Conservation (phyloP, 768 basidiomycete genomes). For the Lactarius pseudohatsudake region DNA sequence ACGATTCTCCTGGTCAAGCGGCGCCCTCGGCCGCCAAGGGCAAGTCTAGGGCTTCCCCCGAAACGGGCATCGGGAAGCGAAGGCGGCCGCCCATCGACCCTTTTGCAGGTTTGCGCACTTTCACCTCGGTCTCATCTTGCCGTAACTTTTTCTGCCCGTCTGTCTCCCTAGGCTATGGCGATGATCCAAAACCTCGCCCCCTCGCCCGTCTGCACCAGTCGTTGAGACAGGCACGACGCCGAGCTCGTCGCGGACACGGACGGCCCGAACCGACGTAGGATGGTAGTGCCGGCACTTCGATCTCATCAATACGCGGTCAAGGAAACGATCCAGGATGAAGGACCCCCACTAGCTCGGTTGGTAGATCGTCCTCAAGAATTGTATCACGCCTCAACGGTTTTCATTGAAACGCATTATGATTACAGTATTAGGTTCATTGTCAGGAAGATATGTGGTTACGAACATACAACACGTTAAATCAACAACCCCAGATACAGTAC, state of each 20-base stretch:
- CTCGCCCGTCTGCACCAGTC: background rate
- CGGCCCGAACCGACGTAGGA: background rate
- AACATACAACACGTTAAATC: slow-evolving; percentile 32
- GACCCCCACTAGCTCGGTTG: slow-evolving; percentile 14
- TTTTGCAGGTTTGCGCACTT: slow-evolving; percentile 54
- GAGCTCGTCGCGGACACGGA: background rate
- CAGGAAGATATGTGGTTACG: slow-evolving; percentile 3
- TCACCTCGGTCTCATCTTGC: background rate
- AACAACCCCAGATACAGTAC: slow-evolving; percentile 33
- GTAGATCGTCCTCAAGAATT: slow-evolving; percentile 13
- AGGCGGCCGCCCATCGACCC: slow-evolving; percentile 59
- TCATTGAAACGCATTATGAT: background rate
- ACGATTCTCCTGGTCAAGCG: slow-evolving; percentile 1
- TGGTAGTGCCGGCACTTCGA: background rate
- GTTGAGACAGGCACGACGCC: slow-evolving; percentile 4
- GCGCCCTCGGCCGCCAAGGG: slow-evolving; percentile 21
- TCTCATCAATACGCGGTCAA: slow-evolving; percentile 14
- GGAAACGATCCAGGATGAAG: slow-evolving; percentile 23
- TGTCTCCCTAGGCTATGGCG: slow-evolving; percentile 36
- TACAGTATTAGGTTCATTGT: slow-evolving; percentile 5
- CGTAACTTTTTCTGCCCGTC: background rate
- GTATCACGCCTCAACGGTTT: background rate
- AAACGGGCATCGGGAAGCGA: slow-evolving; percentile 40
- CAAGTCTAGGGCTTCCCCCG: slow-evolving; percentile 29
- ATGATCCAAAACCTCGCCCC: slow-evolving; percentile 24